Evolutionary conservation across 257 asterid species (phyloP).

Genomic region (Nicotiana benthamiana): DNA sequence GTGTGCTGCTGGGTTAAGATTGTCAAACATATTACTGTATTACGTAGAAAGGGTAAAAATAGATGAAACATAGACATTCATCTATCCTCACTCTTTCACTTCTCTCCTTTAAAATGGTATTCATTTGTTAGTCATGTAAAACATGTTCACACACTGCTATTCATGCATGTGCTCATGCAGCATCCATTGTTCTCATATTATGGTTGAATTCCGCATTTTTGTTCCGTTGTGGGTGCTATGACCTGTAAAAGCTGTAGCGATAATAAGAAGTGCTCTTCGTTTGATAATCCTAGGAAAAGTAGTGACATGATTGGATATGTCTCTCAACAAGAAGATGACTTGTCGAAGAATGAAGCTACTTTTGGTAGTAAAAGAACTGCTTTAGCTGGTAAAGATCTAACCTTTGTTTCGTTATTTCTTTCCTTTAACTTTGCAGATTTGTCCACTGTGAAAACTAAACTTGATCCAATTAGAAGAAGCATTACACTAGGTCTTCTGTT

Average conservation of each 20-base stretch:
- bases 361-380: conserved; percentile 25
- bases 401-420: conserved; percentile 2
- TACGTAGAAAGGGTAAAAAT: background rate
- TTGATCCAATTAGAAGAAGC: background rate
- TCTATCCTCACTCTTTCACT: background rate
- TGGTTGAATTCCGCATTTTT: background rate
- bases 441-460: background rate
- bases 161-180: background rate
- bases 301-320: conserved; percentile 16
- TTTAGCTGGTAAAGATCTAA: conserved; percentile 34
- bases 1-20: background rate
- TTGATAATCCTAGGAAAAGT: conserved; percentile 25
- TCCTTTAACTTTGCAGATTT: background rate
- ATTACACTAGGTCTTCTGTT: background rate
- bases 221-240: conserved; percentile 5
- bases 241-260: conserved; percentile 24
- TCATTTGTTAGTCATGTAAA: background rate
- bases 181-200: background rate
- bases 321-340: conserved; percentile 19
- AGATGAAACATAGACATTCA: background rate
- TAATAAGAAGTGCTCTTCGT: conserved; percentile 21
- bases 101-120: background rate
- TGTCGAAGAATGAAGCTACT: conserved; percentile 24
- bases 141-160: background rate
- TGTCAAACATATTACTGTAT: background rate